Percentiles rank a stretch among this genome's conserved stretches.
These are phyloP conservation scores for Fomes fomentarius DNA, from an alignment of 1,284 basidiomycete species.

Conservation along the genomic window DNA sequence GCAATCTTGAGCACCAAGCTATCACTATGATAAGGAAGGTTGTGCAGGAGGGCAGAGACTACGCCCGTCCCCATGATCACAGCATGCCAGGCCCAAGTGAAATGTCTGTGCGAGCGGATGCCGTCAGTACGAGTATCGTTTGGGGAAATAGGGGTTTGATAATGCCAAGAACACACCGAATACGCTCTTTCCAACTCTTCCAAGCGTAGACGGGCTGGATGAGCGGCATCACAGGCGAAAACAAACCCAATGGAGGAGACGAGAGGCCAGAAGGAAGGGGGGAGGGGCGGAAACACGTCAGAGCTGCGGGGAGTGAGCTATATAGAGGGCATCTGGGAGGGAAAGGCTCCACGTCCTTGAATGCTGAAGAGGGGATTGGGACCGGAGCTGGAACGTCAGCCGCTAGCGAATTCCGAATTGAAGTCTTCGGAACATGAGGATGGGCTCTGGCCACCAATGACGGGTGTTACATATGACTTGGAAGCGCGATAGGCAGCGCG, in stretches of 20 bases:
- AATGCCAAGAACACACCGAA: conserved; percentile 24
- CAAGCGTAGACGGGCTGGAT: conserved; percentile 30
- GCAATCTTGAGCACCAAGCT: conserved; percentile 36
- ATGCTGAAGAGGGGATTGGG: conserved; percentile 17
- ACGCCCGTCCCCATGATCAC: conserved; percentile 51
- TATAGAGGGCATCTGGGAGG: conserved; percentile 13
- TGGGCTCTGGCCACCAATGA: conserved; percentile 19
- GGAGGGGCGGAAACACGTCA: conserved; percentile 1
- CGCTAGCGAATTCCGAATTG: conserved; percentile 30
- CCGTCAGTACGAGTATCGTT: neutral
- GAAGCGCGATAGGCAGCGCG: conserved; percentile 10
- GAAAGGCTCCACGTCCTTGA: conserved; percentile 9
- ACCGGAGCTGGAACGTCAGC: conserved; percentile 15
- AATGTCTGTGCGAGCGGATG: conserved; percentile 36
- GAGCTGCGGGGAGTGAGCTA: conserved; percentile 1
- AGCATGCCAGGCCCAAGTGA: conserved; percentile 50
- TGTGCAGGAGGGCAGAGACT: conserved; percentile 41
- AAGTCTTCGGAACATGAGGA: conserved; percentile 7
- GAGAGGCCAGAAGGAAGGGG: conserved; percentile 11
- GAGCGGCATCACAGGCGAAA: conserved; percentile 22
- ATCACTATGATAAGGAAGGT: conserved; percentile 43
- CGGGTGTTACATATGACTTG: conserved; percentile 12
- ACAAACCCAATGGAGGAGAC: conserved; percentile 1
- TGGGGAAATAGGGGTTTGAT: too few species aligned
- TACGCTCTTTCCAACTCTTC: conserved; percentile 33